Conservation (phyloP, 805 yeast genomes). For the Hanseniaspora valbyensis region DNA sequence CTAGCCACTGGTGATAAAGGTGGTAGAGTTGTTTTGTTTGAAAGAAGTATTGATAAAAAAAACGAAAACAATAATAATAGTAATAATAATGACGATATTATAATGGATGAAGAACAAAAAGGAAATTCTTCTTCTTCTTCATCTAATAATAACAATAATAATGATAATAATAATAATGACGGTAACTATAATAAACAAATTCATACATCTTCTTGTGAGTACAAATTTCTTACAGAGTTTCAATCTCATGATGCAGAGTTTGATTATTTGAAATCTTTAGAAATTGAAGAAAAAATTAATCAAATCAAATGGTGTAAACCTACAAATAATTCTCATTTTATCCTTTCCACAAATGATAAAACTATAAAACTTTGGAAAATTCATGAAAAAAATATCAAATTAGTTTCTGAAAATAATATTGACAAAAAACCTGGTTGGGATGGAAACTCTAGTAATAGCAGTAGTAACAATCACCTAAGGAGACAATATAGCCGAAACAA, state of each 20-base stretch:
- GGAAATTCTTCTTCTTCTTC: neutral
- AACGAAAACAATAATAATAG: neutral
- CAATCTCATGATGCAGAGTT: constrained; percentile 98
- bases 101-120: constrained; percentile 13
- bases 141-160: neutral
- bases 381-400: constrained; percentile 78
- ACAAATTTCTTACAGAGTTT: constrained; percentile 90
- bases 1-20: constrained; percentile 98
- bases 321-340: constrained; percentile 78
- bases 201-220: constrained; percentile 48
- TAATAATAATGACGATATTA: constrained; percentile 1
- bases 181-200: constrained; percentile 28
- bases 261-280: constrained; percentile 88
- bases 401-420: constrained; percentile 84
- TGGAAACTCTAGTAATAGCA: constrained; percentile 6
- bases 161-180: constrained; percentile 24
- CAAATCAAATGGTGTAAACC: constrained; percentile 93
- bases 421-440: constrained; percentile 31
- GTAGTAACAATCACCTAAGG: constrained; percentile 15
- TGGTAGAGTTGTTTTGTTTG: constrained; percentile 92
- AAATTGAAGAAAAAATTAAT: constrained; percentile 95
- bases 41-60: constrained; percentile 57
- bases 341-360: constrained; percentile 88
- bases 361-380: constrained; percentile 98
- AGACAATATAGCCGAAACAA: constrained; percentile 9